A percentile compares a stretch with the other conserved stretches of the same genome.
These are phyloP conservation scores for Chalaropsis ovoidea DNA, from an alignment of 2,329 filamentous ascomycete genomes.

Conservation along the genomic window DNA sequence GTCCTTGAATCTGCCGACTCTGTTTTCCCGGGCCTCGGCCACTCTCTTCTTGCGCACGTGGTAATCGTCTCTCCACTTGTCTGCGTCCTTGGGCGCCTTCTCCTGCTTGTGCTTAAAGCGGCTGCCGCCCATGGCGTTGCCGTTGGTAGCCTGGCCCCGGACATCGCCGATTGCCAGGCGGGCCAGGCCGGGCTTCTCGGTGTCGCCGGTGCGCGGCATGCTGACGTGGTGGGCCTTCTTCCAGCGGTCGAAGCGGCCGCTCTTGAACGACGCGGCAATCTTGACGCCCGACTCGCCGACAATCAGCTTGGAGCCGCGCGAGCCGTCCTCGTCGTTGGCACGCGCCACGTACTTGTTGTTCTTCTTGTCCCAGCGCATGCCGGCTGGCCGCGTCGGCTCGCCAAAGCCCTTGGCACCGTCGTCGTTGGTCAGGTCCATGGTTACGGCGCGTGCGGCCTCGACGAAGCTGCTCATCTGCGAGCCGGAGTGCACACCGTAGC, in stretches of 20 bases:
- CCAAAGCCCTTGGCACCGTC: conserved; percentile 72
- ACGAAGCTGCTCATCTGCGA: conserved; percentile 62
- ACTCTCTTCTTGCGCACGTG: conserved; percentile 83
- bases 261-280: conserved; percentile 87
- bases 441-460: conserved; percentile 71
- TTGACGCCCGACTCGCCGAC: conserved; percentile 88
- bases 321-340: conserved; percentile 91
- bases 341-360: conserved; percentile 87
- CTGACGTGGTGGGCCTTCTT: conserved; percentile 73
- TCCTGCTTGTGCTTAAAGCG: conserved; percentile 80
- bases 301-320: conserved; percentile 59
- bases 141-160: conserved; percentile 6
- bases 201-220: conserved; percentile 70
- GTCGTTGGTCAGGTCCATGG: conserved; percentile 90
- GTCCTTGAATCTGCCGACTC: conserved; percentile 62
- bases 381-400: conserved; percentile 53
- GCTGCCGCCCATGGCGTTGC: conserved; percentile 28
- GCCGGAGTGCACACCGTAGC: conserved; percentile 84
- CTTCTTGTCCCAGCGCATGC: conserved; percentile 93
- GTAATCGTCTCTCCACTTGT: conserved; percentile 87
- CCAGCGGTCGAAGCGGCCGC: conserved; percentile 89
- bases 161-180: conserved; percentile 29
- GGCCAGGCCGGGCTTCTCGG: conserved; percentile 44
- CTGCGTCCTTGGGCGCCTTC: conserved; percentile 82
- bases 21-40: conserved; percentile 75